phyloP scores from a whole-genome alignment of 345 rosid genomes.

The Syzygium grande region DNA sequence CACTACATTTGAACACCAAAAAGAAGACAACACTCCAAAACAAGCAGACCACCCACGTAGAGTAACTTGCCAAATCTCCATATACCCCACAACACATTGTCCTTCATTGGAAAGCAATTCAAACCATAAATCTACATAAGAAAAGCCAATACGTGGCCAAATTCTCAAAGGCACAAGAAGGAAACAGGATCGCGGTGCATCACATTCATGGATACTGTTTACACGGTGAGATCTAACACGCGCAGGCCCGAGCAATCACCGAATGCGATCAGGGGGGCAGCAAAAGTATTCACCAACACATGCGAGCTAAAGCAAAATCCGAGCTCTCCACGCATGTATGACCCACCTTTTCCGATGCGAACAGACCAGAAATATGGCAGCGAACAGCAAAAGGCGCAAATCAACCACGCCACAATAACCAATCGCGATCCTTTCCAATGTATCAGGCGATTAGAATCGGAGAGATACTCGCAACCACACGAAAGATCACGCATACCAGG shows the following conservation, averaged over 20 bases:
- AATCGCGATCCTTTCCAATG: background rate
- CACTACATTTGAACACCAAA: background rate
- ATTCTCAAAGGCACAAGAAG: background rate
- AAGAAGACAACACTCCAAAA: background rate
- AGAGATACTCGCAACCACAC: background rate
- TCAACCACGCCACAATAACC: background rate
- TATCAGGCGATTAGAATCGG: background rate
- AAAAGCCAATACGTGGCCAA: background rate
- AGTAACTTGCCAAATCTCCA: background rate
- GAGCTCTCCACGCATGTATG: background rate
- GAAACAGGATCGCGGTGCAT: background rate
- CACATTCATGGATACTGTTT: background rate
- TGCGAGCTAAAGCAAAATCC: background rate
- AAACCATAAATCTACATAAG: background rate
- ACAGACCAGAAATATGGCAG: background rate
- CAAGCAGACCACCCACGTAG: background rate
- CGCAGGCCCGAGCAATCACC: background rate
- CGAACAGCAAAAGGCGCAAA: background rate
- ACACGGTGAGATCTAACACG: background rate
- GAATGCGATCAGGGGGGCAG: no score
- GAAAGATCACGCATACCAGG: background rate
- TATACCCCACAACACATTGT: background rate
- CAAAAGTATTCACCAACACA: background rate
- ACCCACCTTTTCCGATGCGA: background rate
- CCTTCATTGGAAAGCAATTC: background rate